These are phyloP conservation scores for Thyridium curvatum DNA, from an alignment of 2,329 filamentous ascomycete species.

Conservation along the genomic window DNA sequence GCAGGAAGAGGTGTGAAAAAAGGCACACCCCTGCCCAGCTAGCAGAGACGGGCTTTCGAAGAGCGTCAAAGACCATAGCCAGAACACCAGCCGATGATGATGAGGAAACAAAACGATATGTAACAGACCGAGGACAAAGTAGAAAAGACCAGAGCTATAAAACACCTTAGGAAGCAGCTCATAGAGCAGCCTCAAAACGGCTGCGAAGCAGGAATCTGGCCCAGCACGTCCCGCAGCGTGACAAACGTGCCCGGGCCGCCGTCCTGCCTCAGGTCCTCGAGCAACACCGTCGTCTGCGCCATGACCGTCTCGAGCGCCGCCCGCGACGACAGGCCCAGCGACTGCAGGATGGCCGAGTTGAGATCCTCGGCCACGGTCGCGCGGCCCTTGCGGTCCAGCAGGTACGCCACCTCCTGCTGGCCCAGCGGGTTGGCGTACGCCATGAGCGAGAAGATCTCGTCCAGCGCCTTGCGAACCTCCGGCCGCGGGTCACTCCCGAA, in stretches of 20 bases:
- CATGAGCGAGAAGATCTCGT: constrained; percentile 82
- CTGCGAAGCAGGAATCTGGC: constrained; percentile 33
- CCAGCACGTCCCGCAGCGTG: constrained; percentile 47
- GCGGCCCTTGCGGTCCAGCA: constrained; percentile 71
- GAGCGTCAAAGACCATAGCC: too few species aligned
- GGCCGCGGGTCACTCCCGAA: constrained; percentile 66
- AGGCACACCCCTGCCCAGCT: too few species aligned
- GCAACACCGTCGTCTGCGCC: constrained; percentile 77
- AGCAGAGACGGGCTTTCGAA: too few species aligned
- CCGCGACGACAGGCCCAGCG: constrained; percentile 80
- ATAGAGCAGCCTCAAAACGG: constrained; percentile 18
- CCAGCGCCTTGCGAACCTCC: constrained; percentile 66
- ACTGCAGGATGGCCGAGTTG: constrained; percentile 86
- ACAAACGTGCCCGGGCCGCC: constrained; percentile 81
- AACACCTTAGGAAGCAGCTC: constrained; percentile 3
- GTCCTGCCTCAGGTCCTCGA: constrained; percentile 75
- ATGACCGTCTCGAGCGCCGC: constrained; percentile 81
- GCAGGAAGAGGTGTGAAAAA: too few species aligned
- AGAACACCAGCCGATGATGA: too few species aligned
- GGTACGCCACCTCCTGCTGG: constrained; percentile 66
- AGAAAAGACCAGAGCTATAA: too few species aligned
- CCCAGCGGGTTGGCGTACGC: constrained; percentile 78
- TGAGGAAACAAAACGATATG: too few species aligned
- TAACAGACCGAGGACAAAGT: neutral
- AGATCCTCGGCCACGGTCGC: constrained; percentile 83